Evolutionary conservation across 129 eudicot species (phyloP).

Genomic region (Ambrosia trifida): DNA sequence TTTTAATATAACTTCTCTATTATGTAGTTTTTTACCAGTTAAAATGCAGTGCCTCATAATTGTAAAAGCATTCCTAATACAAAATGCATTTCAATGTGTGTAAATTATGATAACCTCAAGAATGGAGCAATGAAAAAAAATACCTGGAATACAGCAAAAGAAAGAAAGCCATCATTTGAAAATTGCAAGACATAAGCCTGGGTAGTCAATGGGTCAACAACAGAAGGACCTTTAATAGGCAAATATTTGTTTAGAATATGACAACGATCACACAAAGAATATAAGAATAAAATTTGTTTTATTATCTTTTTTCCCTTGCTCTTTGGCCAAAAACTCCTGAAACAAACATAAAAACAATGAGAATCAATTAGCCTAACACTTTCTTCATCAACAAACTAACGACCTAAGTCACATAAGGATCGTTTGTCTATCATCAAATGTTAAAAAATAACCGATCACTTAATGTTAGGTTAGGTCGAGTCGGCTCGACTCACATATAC

Average conservation of each 20-base stretch:
- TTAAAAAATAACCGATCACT: too few relatives aligned
- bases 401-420: too few relatives aligned
- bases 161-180: slow-evolving; percentile 86
- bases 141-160: slow-evolving; percentile 95
- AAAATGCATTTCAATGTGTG: not conserved
- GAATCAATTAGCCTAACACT: too few relatives aligned
- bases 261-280: slow-evolving; percentile 40
- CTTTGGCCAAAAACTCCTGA: too few relatives aligned
- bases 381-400: too few relatives aligned
- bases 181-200: slow-evolving; percentile 88
- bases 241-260: slow-evolving; percentile 73
- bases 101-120: slow-evolving; percentile 1
- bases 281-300: too few relatives aligned
- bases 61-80: not conserved
- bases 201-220: slow-evolving; percentile 71
- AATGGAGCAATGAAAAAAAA: not conserved
- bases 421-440: too few relatives aligned
- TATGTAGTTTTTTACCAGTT: not conserved
- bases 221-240: slow-evolving; percentile 67
- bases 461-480: too few relatives aligned
- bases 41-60: not conserved
- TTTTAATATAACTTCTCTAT: slow-evolving; percentile 87
- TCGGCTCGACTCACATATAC: too few relatives aligned
- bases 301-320: too few relatives aligned
- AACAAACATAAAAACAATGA: too few relatives aligned